Percentiles rank a stretch among this genome's conserved stretches.
phyloP scores from a whole-genome alignment of 139 green algal genomes.

The Eudorina sp. region DNA sequence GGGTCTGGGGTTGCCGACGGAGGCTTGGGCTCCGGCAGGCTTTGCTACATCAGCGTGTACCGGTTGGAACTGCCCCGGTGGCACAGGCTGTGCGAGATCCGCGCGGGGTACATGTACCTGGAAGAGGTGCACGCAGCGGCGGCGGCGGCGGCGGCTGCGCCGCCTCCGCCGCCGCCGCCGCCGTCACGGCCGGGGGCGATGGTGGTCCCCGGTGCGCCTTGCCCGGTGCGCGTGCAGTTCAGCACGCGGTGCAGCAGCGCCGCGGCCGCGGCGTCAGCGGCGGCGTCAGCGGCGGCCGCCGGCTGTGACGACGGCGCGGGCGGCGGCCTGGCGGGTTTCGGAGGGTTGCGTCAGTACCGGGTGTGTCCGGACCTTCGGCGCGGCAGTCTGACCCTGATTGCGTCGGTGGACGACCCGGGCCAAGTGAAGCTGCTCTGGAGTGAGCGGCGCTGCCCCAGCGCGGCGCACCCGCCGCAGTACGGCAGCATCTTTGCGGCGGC shows the following conservation, averaged over 20 bases:
- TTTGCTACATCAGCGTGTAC: conserved; percentile 50
- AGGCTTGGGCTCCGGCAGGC: not conserved
- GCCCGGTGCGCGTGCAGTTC: conserved; percentile 17
- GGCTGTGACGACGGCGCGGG: not conserved
- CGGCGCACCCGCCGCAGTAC: not conserved
- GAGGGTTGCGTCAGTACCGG: no score
- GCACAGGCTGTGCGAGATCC: conserved; percentile 34
- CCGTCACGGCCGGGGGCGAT: not conserved
- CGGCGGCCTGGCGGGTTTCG: not conserved
- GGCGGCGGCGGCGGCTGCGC: not conserved
- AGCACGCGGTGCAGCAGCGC: conserved; percentile 33
- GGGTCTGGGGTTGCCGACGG: not conserved
- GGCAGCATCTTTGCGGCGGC: conserved; percentile 36
- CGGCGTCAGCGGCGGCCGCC: no score
- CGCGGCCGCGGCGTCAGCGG: not conserved
- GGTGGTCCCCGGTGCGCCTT: conserved; percentile 9
- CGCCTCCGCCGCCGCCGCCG: not conserved
- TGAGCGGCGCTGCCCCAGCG: not conserved
- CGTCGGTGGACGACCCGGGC: conserved; percentile 23
- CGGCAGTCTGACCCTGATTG: conserved; percentile 24
- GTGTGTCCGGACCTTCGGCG: conserved; percentile 4
- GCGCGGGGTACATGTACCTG: conserved; percentile 7
- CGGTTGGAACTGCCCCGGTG: conserved; percentile 29
- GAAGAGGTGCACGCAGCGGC: not conserved
- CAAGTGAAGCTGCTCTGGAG: conserved; percentile 43